Percentiles rank a stretch among this genome's conserved stretches.
Evolutionary conservation across 768 basidiomycete species (phyloP).

Genomic region (Lanmaoa rubissima): DNA sequence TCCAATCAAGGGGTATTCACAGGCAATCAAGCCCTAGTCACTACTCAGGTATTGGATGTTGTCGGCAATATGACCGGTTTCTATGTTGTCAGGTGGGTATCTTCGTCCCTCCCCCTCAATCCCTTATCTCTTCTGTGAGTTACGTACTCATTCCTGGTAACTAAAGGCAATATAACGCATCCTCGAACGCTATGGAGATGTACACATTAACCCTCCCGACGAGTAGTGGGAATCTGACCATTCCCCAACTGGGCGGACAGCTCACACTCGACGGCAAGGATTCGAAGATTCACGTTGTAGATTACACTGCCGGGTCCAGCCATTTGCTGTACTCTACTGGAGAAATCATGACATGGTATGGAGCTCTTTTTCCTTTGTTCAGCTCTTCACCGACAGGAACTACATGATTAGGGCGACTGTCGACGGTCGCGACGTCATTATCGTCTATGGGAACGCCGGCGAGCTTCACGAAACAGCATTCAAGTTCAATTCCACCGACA

Average conservation of each 20-base stretch:
- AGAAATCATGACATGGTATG: constrained; percentile 49
- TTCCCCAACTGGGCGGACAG: constrained; percentile 44
- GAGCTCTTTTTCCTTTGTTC: neutral
- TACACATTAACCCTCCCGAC: constrained; percentile 46
- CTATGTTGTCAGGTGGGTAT: constrained; percentile 34
- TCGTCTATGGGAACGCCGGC: constrained; percentile 47
- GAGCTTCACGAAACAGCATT: constrained; percentile 52
- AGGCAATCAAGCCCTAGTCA: constrained; percentile 46
- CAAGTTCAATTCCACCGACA: constrained; percentile 30
- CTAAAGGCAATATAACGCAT: constrained; percentile 15
- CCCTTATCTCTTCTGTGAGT: neutral
- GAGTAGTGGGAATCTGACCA: constrained; percentile 40
- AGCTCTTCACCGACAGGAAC: neutral
- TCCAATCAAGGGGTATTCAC: constrained; percentile 46
- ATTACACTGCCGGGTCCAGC: constrained; percentile 45
- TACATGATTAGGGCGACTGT: constrained; percentile 41
- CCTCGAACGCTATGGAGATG: constrained; percentile 5
- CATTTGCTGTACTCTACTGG: constrained; percentile 47
- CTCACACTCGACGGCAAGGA: constrained; percentile 50
- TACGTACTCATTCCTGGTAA: constrained; percentile 1
- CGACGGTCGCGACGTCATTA: constrained; percentile 45
- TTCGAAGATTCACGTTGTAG: constrained; percentile 51
- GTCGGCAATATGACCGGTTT: constrained; percentile 49
- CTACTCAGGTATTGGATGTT: constrained; percentile 47
- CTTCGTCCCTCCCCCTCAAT: neutral